Evolutionary conservation across 495 filamentous ascomycete species (phyloP), one percentile per base, ranked within the genome.

Genomic region (Poronia punctata): DNA sequence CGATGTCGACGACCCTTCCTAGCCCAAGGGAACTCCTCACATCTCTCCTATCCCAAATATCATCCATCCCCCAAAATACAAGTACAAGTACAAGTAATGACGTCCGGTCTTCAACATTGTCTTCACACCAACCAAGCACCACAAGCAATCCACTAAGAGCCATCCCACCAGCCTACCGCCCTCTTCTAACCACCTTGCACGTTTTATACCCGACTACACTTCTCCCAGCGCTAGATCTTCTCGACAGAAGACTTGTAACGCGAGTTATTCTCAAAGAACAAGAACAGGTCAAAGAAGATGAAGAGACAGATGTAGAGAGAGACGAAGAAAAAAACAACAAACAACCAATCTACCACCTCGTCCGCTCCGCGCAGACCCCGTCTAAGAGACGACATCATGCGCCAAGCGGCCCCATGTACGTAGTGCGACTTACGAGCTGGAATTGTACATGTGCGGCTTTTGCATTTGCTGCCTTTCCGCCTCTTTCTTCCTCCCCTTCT

Each of bases 361-460:
- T 71, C 33, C 50, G 50, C 30, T 69, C 68, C 11, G 51, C 62
- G 1, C 54, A 53, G 14, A 51, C 44, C 21, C 33, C 54, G 29
- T 45, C 51, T 48, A 54, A 49, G 35, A 40, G 51, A 29, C 38
- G 20, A 19, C 50, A 40, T 39, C 31, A 23, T 44, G 18, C 31
- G 5, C 5, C 43, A 39, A 44, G 31, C 14, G 56, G 59, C 2
- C 49, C 54, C 24, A 53, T 50, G 48, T 93, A 95, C 61, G 72
- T 83, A 49, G 84, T 94, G 17, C 73, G 78, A 6, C 65, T 84
- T 5, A 42, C 53, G 2, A 81, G 85, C n/a, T 96, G 89, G 89
- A 87, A 85, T 55, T 96, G 89, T 57, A 83, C 77, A 7, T 96
- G 89, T 68, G 81, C 86, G 1, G 79, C 79, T 3, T 96, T 94